Conservation (phyloP, 192 early-diverging fungal genomes). For the Coemansia sp. region DNA sequence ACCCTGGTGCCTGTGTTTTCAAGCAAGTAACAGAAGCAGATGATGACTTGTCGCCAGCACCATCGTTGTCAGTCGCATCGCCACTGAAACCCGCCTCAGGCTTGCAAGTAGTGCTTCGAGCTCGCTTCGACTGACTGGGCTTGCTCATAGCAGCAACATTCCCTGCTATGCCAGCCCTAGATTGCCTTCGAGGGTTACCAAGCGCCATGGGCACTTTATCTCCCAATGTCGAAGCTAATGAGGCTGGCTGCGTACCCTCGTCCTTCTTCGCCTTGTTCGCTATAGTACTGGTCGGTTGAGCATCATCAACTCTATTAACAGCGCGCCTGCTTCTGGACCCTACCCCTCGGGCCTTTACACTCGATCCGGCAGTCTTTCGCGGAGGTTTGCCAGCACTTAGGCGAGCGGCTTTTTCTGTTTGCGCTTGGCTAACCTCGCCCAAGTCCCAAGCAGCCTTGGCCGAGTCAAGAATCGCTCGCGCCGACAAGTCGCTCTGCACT, state of each 20-base stretch:
- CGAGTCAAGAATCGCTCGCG: constrained; percentile 21
- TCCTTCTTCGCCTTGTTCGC: too few relatives aligned
- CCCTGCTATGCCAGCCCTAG: neutral
- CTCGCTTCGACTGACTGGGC: neutral
- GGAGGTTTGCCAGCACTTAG: neutral
- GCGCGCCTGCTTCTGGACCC: too few relatives aligned
- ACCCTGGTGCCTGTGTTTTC: neutral
- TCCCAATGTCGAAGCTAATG: too few relatives aligned
- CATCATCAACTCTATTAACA: too few relatives aligned
- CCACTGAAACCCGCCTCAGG: too few relatives aligned
- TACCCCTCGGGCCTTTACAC: neutral
- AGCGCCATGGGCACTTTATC: too few relatives aligned
- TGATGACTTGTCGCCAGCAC: too few relatives aligned
- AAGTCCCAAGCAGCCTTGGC: constrained; percentile 38
- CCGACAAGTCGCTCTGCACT: constrained; percentile 1
- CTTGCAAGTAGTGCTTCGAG: neutral
- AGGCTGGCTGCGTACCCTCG: too few relatives aligned
- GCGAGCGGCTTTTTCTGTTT: neutral
- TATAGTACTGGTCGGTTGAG: too few relatives aligned
- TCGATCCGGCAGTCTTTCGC: neutral
- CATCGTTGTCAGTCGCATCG: too few relatives aligned
- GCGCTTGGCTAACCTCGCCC: neutral
- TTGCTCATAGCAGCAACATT: neutral
- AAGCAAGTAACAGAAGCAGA: too few relatives aligned
- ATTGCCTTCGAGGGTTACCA: neutral